Percentiles rank a stretch among this genome's conserved stretches.
Conservation (phyloP, 768 basidiomycete species). For the Coprinopsis cinerea region DNA sequence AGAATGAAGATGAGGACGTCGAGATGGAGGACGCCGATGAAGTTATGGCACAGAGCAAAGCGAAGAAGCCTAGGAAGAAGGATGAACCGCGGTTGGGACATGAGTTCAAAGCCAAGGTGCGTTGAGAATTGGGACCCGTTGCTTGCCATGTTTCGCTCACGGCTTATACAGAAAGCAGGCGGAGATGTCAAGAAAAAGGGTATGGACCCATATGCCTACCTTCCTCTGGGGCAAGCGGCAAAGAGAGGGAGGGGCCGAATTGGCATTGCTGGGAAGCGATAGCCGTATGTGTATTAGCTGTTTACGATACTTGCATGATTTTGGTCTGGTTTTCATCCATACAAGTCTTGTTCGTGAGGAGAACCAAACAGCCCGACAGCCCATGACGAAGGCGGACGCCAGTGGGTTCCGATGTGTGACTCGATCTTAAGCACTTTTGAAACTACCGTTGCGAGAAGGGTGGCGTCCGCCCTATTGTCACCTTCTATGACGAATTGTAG, state of each 20-base stretch:
- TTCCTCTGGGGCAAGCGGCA: slow-evolving; percentile 78
- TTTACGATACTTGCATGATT: no score
- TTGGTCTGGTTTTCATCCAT: slow-evolving; percentile 49
- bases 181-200: slow-evolving; percentile 89
- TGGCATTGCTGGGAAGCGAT: slow-evolving; percentile 62
- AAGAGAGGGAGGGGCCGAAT: slow-evolving; percentile 51
- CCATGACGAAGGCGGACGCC: slow-evolving; percentile 70
- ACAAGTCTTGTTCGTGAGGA: slow-evolving; percentile 67
- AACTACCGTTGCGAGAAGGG: slow-evolving; percentile 49
- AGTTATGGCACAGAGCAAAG: slow-evolving; percentile 21
- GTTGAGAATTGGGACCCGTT: slow-evolving; percentile 17
- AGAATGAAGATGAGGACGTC: slow-evolving; percentile 60
- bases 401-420: slow-evolving; percentile 27
- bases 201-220: slow-evolving; percentile 89
- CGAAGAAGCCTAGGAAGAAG: slow-evolving; percentile 54
- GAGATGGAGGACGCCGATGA: slow-evolving; percentile 73
- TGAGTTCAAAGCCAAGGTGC: slow-evolving; percentile 94
- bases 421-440: slow-evolving; percentile 42
- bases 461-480: slow-evolving; percentile 73
- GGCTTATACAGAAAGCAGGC: slow-evolving; percentile 68
- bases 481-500: slow-evolving; percentile 79
- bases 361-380: slow-evolving; percentile 62
- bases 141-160: slow-evolving; percentile 9
- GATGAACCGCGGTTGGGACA: slow-evolving; percentile 54
- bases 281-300: no score